Conservation (phyloP, 768 basidiomycete species). For the Psilocybe azurescens region DNA sequence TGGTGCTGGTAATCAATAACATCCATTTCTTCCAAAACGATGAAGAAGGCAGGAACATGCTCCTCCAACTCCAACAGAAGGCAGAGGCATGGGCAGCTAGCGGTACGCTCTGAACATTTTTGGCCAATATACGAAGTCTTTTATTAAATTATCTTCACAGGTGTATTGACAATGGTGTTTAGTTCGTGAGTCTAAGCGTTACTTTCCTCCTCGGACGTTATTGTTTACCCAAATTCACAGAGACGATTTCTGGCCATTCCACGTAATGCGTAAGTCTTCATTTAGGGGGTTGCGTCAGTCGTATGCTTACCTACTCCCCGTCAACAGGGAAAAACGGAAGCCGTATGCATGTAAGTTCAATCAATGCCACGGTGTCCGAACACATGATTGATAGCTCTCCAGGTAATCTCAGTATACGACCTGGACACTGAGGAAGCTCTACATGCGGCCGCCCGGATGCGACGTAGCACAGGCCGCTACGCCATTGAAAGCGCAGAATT, state of each 20-base stretch:
- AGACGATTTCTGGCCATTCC: conserved; percentile 87
- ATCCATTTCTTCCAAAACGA: conserved; percentile 77
- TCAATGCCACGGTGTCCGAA: background rate
- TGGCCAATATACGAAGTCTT: background rate
- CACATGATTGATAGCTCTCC: background rate
- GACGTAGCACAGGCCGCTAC: conserved; percentile 42
- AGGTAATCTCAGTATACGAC: conserved; percentile 78
- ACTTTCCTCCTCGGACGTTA: conserved; percentile 13
- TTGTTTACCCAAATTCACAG: conserved; percentile 37
- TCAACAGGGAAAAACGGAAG: conserved; percentile 67
- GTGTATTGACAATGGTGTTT: conserved; percentile 81
- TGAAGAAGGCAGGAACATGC: conserved; percentile 74
- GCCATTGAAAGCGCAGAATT: conserved; percentile 37
- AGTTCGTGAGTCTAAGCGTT: conserved; percentile 55
- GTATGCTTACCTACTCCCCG: conserved; percentile 11
- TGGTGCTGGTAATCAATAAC: conserved; percentile 86
- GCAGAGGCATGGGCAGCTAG: conserved; percentile 88
- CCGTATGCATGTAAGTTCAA: conserved; percentile 66
- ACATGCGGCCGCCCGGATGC: conserved; percentile 59
- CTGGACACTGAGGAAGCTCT: conserved; percentile 63
- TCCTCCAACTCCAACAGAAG: conserved; percentile 86
- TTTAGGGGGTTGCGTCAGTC: conserved; percentile 15
- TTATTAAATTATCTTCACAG: conserved; percentile 33
- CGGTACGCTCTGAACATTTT: conserved; percentile 46
- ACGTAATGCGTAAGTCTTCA: conserved; percentile 58